A percentile compares a stretch with the other conserved stretches of the same genome.
Evolutionary conservation across 306 rosid genomes (phyloP).

Genomic region (Cicer bijugum): DNA sequence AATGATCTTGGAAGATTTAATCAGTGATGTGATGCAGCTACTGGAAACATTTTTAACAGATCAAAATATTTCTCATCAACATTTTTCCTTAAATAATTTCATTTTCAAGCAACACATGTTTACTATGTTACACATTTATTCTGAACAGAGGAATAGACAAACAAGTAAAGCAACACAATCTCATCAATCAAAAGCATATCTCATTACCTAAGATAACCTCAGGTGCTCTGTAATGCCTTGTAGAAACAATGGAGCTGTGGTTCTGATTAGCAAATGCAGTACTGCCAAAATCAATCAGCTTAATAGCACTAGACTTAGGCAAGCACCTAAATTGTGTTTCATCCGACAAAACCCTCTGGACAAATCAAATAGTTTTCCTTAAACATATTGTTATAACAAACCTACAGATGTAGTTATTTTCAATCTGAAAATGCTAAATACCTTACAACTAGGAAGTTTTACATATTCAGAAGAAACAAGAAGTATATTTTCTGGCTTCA

Average conservation of each 20-base stretch:
- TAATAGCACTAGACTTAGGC: slow-evolving; percentile 99
- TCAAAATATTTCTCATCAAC: slow-evolving; percentile 17
- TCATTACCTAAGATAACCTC: slow-evolving; percentile 92
- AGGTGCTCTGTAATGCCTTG: slow-evolving; percentile 99
- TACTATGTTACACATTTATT: slow-evolving; percentile 30
- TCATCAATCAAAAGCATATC: slow-evolving; percentile 56
- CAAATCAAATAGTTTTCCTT: slow-evolving; percentile 61
- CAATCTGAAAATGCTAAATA: slow-evolving; percentile 54
- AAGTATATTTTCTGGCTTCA: slow-evolving; percentile 99
- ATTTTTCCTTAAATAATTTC: neutral
- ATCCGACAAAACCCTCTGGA: slow-evolving; percentile 87
- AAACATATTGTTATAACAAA: slow-evolving; percentile 43
- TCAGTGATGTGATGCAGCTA: slow-evolving; percentile 12
- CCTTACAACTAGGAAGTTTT: slow-evolving; percentile 88
- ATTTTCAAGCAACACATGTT: slow-evolving; percentile 22
- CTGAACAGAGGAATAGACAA: slow-evolving; percentile 41
- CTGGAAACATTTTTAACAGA: slow-evolving; percentile 8
- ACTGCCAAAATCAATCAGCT: slow-evolving; percentile 99
- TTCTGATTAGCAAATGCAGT: slow-evolving; percentile 83
- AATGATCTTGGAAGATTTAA: slow-evolving; percentile 1
- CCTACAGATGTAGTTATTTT: slow-evolving; percentile 43
- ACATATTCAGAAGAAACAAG: slow-evolving; percentile 90
- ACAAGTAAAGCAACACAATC: slow-evolving; percentile 46
- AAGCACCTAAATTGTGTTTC: slow-evolving; percentile 83
- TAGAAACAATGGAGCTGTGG: slow-evolving; percentile 94